Evolutionary conservation across 345 rosid genomes (phyloP).

Genomic region (Citrus cavaleriei): DNA sequence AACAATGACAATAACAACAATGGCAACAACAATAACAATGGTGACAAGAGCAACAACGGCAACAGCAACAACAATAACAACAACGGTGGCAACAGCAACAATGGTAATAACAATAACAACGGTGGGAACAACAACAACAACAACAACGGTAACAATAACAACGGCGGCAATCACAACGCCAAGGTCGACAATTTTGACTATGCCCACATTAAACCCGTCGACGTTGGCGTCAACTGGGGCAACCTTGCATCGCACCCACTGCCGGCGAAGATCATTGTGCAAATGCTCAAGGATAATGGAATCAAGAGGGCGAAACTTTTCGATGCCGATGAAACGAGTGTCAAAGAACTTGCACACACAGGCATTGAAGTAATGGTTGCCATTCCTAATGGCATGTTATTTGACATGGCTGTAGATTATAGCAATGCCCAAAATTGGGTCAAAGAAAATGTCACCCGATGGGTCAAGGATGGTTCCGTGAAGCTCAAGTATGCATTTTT

Average conservation of each 20-base stretch:
- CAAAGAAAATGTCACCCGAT: constrained; percentile 51
- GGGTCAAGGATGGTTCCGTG: constrained; percentile 47
- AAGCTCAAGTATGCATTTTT: constrained; percentile 46
- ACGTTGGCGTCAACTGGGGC: constrained; percentile 86
- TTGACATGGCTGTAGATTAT: constrained; percentile 24
- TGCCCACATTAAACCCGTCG: constrained; percentile 14
- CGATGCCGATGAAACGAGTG: constrained; percentile 58
- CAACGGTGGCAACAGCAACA: too few relatives aligned
- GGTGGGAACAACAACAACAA: too few relatives aligned
- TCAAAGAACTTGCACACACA: constrained; percentile 47
- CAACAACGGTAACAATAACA: background rate
- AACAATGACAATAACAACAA: too few relatives aligned
- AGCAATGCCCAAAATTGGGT: constrained; percentile 68
- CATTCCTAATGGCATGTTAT: constrained; percentile 64
- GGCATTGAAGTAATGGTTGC: constrained; percentile 78
- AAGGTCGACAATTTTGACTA: background rate
- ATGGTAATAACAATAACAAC: background rate
- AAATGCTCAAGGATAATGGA: constrained; percentile 71
- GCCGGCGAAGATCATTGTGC: constrained; percentile 48
- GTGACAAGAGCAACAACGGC: background rate
- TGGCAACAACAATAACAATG: too few relatives aligned
- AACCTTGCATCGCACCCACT: constrained; percentile 58
- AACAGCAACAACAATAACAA: too few relatives aligned
- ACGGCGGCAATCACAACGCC: background rate
- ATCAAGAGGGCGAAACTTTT: constrained; percentile 70